Base-by-base conservation (phyloP, 2,329 filamentous ascomycete species). In the Westerdykella sp. region DNA sequence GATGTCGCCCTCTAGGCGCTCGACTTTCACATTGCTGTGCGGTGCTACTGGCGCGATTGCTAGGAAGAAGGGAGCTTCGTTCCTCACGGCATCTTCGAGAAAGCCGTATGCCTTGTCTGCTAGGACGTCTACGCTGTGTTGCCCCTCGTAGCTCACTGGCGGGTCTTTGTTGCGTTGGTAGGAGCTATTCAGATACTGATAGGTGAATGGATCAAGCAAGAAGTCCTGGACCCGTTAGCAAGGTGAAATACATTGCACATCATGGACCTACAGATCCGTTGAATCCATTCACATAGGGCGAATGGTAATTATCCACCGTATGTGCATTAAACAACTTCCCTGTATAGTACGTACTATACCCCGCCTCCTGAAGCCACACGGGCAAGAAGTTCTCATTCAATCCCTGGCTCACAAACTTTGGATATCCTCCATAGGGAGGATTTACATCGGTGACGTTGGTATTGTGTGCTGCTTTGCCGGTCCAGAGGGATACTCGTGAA, bases 291-390 rank as follows among this genome's bases (percentile, higher is more conserved):
- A 76, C 72, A 37, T 66, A 72, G 1, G 80, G 75, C 4, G 69
- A 66, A 55, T 81, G 67, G 58, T 84, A 85, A 51, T 83, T 85
- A 1, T 72, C 54, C 1, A 77, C 68, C 0, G 69, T 77, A 42
- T 84, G 81, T 0, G 73, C 69, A 51, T 87, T 87, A 65, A 83
- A 82, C 1, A 85, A 68, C 56, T 87, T 87, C 15, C 81, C 83
- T 0, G 77, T 78, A 54, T 85, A 86, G 56, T 83, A 85, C 0
- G 83, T 85, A 50, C 78, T 77, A 57, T 86, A 86, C 0, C 81
- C 82, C 0, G 76, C 77, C 5, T 75, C 63, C 50, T 85, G 80
- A 11, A 87, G 65, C 82, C 83, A 87, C 0, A 86, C 57, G 0
- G 83, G 83, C 0, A 87, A 72, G 47, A 81, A 85, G 32, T 82